Base-by-base conservation (phyloP, 2,329 filamentous ascomycete genomes). In the Microcyclosporella mali region DNA sequence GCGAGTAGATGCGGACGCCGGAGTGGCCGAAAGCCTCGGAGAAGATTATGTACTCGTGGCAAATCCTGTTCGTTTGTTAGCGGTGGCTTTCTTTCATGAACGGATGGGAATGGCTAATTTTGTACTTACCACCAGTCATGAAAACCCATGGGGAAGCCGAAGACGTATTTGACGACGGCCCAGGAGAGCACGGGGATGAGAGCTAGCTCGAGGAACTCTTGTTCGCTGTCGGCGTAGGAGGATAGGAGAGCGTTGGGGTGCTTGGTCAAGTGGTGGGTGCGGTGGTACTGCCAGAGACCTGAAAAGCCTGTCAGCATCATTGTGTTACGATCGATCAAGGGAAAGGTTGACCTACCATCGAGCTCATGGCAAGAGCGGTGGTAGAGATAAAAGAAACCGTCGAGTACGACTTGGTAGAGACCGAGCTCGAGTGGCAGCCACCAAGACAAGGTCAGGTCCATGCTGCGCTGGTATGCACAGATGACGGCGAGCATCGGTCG, bases 371-470 rank as follows among this genome's bases (percentile, higher is more conserved):
- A 70, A 12, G 59, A 33, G 3, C 68, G 63, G 46, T 69, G 67
- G 44, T 70, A 70, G 60, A 63, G 60, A 51, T 70, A 70, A 51
- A 69, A 70, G 66, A 66, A 71, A 36, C 70, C 69, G 49, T 71
- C 69, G 6, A 71, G 58, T 6, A 71, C 55, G 39, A 71, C 59
- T 2, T 61, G 62, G 46, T 71, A 71, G 0, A 70, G 49, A 0
- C 64, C 65, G 4, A 68, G 56, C 30, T 70, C 64, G 4, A 70
- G 18, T 0, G 63, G 56, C 0, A 70, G 58, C 62, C 64, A 65
- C 47, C 47, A 49, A n/a, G 46, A 47, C 56, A 63, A 66, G 12
- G 45, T 45, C 8, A 52, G 33, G 12, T 41, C 15, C 9, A 33
- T 29, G 27, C 33, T 41, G 12, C 27, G 15, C 12, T 46, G 45